Conservation (phyloP, 192 early-diverging fungal species). For the Borealophlyctis nickersoniae region DNA sequence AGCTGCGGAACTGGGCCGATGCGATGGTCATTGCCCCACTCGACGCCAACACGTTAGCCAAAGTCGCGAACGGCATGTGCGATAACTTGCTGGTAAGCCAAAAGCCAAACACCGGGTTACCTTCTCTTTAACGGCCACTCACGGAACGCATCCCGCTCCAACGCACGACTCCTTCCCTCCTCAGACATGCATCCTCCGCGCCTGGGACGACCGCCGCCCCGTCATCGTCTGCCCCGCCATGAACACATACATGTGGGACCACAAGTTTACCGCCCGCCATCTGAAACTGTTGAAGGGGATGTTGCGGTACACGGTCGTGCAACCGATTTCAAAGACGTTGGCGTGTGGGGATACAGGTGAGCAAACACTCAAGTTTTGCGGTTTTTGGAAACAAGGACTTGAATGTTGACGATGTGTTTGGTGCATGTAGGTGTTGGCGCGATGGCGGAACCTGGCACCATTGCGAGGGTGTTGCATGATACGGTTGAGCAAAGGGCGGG, state of each 20-base stretch:
- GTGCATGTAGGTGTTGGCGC: conserved; percentile 64
- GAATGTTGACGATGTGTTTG: not conserved
- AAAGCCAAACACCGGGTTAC: not conserved
- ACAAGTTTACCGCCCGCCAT: conserved; percentile 81
- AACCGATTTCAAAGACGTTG: conserved; percentile 78
- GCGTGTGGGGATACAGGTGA: conserved; percentile 90
- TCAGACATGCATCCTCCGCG: conserved; percentile 83
- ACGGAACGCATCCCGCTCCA: not conserved
- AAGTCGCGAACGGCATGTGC: conserved; percentile 84
- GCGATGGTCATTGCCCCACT: conserved; percentile 84
- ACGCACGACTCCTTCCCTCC: not conserved
- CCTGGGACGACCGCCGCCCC: conserved; percentile 77
- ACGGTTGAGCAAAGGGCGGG: too few species aligned
- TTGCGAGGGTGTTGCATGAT: too few species aligned
- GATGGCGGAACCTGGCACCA: conserved; percentile 75
- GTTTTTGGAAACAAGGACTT: not conserved
- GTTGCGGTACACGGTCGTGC: conserved; percentile 65
- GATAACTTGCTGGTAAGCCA: conserved; percentile 80
- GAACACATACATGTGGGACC: conserved; percentile 97
- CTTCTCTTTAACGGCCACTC: not conserved
- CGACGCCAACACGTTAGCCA: conserved; percentile 91
- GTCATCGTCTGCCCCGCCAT: conserved; percentile 90
- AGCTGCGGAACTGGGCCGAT: conserved; percentile 95
- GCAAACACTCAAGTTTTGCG: conserved; percentile 14
- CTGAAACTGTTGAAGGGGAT: conserved; percentile 45